phyloP scores from a whole-genome alignment of 2,329 filamentous ascomycete genomes.

The Clarireedia sp. region DNA sequence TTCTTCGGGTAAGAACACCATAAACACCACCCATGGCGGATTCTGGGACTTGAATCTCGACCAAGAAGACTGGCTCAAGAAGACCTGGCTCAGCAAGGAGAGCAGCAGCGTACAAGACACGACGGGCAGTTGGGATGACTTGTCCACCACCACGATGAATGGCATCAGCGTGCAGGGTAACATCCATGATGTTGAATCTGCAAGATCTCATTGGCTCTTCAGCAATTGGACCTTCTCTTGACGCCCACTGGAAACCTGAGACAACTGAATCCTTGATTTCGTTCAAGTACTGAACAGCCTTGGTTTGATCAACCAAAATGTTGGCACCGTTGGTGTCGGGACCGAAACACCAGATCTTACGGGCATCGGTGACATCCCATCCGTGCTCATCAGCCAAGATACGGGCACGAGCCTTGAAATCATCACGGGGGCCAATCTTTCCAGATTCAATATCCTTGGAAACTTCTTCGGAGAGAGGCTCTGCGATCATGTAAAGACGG shows the following conservation, averaged over 20 bases:
- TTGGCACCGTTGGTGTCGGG: slow-evolving; percentile 97
- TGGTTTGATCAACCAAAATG: slow-evolving; percentile 98
- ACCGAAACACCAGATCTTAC: slow-evolving; percentile 99
- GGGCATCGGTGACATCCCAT: slow-evolving; percentile 99
- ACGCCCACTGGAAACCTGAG: slow-evolving; percentile 99
- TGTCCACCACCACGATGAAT: slow-evolving; percentile 99
- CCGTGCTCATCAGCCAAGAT: slow-evolving; percentile 92
- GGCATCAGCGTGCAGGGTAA: slow-evolving; percentile 98
- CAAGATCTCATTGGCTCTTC: slow-evolving; percentile 97
- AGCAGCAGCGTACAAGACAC: slow-evolving; percentile 89
- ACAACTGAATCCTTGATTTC: slow-evolving; percentile 99
- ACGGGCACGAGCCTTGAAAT: slow-evolving; percentile 98
- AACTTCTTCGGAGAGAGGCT: slow-evolving; percentile 89
- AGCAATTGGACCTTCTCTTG: slow-evolving; percentile 91
- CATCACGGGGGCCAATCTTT: slow-evolving; percentile 90
- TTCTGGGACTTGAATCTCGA: slow-evolving; percentile 99
- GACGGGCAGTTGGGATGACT: slow-evolving; percentile 94
- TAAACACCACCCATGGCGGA: slow-evolving; percentile 99
- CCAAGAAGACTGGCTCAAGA: slow-evolving; percentile 95
- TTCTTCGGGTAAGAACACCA: slow-evolving; percentile 91
- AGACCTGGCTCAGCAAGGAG: slow-evolving; percentile 88
- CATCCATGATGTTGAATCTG: slow-evolving; percentile 99
- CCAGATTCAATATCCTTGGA: slow-evolving; percentile 81
- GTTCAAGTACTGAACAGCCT: slow-evolving; percentile 99
- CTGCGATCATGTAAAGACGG: slow-evolving; percentile 93